Evolutionary conservation across 1,284 basidiomycete genomes (phyloP), one percentile per base, ranked within the genome.

Genomic region (Boletus sp.): DNA sequence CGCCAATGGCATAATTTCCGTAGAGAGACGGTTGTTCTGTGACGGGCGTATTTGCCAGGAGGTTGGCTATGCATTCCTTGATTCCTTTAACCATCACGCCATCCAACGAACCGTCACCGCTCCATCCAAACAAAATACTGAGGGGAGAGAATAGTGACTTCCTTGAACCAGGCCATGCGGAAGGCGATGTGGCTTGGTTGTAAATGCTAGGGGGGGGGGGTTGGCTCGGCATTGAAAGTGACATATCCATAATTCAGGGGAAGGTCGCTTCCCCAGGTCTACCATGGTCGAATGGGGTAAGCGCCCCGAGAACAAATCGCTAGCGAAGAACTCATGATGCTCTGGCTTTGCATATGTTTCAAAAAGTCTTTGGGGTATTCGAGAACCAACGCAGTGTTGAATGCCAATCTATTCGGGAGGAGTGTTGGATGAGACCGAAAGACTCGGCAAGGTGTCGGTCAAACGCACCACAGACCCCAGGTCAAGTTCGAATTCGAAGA

Each of bases 201-300:
- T 83, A 80, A 59, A 83, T 60, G 38, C 66, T 68, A n/a, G n/a
- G n/a, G n/a, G 1, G 81, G 70, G 14, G 84, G 73, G 78, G 88
- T 83, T 9, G 85, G 84, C 64, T 89, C 85, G 57, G 85, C 77
- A 60, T 78, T 81, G 66, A 85, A 86, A 27, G 81, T 81, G 63
- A 79, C 66, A 38, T 77, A 76, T 60, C 68, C 65, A 23, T 50
- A 58, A 33, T 55, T 49, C 13, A 71, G 23, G 13, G 62, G 63
- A 50, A 74, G 71, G 11, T 19, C 44, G 25, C 23, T 53, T 51
- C 68, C 67, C 54, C 55, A 63, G 33, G 38, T 38, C 71, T 70
- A 33, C 23, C 40, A 49, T 21, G 33, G 16, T 10, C 25, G 14
- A 1, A 37, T 30, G 35, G 27, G 23, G 51, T 64, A 55, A 54